Evolutionary conservation across 345 rosid species (phyloP).

Genomic region (Triadica sebifera): DNA sequence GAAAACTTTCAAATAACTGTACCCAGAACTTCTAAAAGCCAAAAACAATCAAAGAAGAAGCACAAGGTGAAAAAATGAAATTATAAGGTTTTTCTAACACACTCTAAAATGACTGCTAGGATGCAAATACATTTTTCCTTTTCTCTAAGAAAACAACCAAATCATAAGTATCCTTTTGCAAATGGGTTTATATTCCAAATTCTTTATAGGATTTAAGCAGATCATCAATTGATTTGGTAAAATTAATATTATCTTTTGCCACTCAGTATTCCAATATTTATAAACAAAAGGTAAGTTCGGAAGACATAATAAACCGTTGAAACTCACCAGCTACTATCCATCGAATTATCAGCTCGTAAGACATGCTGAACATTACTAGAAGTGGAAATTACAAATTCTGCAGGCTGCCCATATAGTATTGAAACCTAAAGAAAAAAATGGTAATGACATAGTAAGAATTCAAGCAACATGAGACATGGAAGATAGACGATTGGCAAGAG

Average conservation of each 20-base stretch:
- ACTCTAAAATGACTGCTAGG: background rate
- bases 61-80: background rate
- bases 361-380: slow-evolving; percentile 47
- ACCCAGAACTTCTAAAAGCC: too few relatives aligned
- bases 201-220: background rate
- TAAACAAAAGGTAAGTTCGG: too few relatives aligned
- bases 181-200: background rate
- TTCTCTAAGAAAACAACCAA: too few relatives aligned
- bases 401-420: slow-evolving; percentile 63
- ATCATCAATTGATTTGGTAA: background rate
- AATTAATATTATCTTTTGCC: background rate
- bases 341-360: slow-evolving; percentile 48
- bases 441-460: background rate
- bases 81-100: background rate
- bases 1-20: too few relatives aligned
- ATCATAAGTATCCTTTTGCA: background rate
- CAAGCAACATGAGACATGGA: background rate
- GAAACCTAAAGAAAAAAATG: slow-evolving; percentile 42
- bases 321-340: slow-evolving; percentile 67
- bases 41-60: too few relatives aligned
- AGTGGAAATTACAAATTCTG: slow-evolving; percentile 56
- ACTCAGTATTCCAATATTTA: background rate
- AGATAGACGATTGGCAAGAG: background rate
- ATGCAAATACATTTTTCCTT: background rate
- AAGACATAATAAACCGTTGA: too few relatives aligned